phyloP scores from a whole-genome alignment of 345 rosid genomes.

The Dovyalis caffra region DNA sequence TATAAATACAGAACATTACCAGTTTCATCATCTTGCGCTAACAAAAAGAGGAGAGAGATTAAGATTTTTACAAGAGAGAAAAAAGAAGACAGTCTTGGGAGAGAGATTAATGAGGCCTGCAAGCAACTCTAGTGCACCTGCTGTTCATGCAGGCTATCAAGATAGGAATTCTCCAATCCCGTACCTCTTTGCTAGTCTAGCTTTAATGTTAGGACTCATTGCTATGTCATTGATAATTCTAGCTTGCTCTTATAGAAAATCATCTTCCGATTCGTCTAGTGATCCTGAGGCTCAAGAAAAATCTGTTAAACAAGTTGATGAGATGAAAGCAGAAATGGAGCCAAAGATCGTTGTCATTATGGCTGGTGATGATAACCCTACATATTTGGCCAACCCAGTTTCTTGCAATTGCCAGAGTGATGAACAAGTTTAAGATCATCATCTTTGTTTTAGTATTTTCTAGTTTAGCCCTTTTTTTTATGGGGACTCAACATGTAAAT shows the following conservation, averaged over 20 bases:
- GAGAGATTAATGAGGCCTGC: slow-evolving; percentile 35
- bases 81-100: background rate
- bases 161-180: slow-evolving; percentile 47
- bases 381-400: slow-evolving; percentile 50
- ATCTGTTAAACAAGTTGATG: slow-evolving; percentile 13
- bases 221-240: slow-evolving; percentile 41
- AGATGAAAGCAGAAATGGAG: slow-evolving; percentile 46
- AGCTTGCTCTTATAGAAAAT: slow-evolving; percentile 41
- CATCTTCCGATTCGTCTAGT: slow-evolving; percentile 4
- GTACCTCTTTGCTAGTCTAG: slow-evolving; percentile 49
- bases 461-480: background rate
- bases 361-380: slow-evolving; percentile 64
- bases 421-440: background rate
- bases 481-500: background rate
- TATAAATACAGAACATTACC: slow-evolving; percentile 24
- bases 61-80: background rate
- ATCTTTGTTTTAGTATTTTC: background rate
- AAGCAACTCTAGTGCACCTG: slow-evolving; percentile 22
- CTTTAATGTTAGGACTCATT: slow-evolving; percentile 46
- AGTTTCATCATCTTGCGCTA: background rate
- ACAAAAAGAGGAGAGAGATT: background rate
- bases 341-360: slow-evolving; percentile 68
- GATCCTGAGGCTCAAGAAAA: slow-evolving; percentile 20
- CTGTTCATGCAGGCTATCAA: slow-evolving; percentile 17
- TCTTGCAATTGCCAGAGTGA: background rate